Conservation (phyloP, 2,329 filamentous ascomycete species). For the Diplodia mutila region DNA sequence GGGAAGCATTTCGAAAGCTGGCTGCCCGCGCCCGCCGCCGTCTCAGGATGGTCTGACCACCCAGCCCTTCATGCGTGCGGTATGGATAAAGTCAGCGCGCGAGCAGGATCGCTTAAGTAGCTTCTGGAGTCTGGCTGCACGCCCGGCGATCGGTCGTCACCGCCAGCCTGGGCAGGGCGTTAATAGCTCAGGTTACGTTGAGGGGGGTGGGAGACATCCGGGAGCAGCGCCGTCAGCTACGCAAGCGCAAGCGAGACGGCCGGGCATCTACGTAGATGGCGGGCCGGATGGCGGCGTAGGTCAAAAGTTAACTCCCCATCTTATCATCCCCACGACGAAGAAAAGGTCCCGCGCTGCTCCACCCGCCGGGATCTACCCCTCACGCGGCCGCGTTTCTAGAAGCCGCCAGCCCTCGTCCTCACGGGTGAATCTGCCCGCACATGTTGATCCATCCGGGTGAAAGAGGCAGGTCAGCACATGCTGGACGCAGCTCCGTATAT, state of each 20-base stretch:
- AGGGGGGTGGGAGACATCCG: neutral
- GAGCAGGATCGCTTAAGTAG: neutral
- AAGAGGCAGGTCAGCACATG: conserved; percentile 1
- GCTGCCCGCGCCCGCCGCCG: conserved; percentile 12
- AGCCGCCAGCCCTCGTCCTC: neutral
- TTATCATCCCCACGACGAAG: neutral
- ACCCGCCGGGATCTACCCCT: conserved; percentile 11
- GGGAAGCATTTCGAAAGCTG: neutral
- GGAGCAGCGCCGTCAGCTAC: neutral
- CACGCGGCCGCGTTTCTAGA: conserved; percentile 13
- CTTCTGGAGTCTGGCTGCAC: neutral
- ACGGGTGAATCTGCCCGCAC: neutral
- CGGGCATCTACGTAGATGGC: conserved; percentile 10
- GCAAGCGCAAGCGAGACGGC: conserved; percentile 5
- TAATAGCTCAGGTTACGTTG: conserved; percentile 15
- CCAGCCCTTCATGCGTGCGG: conserved; percentile 2
- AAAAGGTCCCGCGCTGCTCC: conserved; percentile 1
- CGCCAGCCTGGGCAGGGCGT: conserved; percentile 1
- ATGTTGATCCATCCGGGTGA: conserved; percentile 16
- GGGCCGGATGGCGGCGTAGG: neutral
- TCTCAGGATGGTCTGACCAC: conserved; percentile 12
- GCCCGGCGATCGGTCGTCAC: conserved; percentile 3
- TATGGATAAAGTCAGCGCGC: conserved; percentile 14
- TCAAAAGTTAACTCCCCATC: neutral
- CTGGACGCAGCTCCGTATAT: conserved; percentile 13